Conservation (phyloP, 2,329 filamentous ascomycete genomes). For the Raffaelea ambrosiae region DNA sequence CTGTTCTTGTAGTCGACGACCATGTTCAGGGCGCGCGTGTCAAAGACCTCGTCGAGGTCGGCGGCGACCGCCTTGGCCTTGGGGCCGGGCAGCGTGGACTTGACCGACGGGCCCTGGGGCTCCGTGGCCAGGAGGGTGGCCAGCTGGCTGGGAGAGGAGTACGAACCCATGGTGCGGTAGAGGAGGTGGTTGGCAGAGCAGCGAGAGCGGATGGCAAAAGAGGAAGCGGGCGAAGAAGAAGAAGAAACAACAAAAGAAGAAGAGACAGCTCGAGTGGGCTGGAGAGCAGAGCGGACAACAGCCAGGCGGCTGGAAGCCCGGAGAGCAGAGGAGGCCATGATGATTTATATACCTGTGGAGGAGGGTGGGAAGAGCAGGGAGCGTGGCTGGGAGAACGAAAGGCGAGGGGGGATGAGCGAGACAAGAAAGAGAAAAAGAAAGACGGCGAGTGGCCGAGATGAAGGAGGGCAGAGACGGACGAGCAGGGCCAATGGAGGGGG, state of each 20-base stretch:
- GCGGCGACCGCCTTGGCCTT: conserved; percentile 60
- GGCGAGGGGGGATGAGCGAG: background rate
- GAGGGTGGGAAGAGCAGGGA: background rate
- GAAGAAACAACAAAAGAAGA: background rate
- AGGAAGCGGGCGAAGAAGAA: background rate
- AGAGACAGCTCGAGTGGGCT: background rate
- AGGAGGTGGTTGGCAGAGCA: background rate
- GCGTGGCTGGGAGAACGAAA: background rate
- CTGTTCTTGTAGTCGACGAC: conserved; percentile 67
- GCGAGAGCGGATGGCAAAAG: background rate
- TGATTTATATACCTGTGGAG: conserved; percentile 4
- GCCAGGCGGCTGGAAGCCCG: conserved; percentile 7
- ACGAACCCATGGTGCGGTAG: conserved; percentile 11
- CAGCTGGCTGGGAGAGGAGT: conserved; percentile 14
- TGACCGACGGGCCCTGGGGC: conserved; percentile 42
- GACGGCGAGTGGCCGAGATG: background rate
- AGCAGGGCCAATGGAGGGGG: too few relatives aligned
- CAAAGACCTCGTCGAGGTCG: conserved; percentile 71
- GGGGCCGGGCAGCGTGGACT: conserved; percentile 65
- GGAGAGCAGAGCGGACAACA: background rate
- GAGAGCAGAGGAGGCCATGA: conserved; percentile 10
- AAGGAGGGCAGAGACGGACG: background rate
- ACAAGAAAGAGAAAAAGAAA: background rate
- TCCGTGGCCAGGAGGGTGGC: conserved; percentile 25
- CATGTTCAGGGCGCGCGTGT: conserved; percentile 80